phyloP scores from a whole-genome alignment of 1,284 basidiomycete genomes.

The Cutaneotrichosporon spelunceum region DNA sequence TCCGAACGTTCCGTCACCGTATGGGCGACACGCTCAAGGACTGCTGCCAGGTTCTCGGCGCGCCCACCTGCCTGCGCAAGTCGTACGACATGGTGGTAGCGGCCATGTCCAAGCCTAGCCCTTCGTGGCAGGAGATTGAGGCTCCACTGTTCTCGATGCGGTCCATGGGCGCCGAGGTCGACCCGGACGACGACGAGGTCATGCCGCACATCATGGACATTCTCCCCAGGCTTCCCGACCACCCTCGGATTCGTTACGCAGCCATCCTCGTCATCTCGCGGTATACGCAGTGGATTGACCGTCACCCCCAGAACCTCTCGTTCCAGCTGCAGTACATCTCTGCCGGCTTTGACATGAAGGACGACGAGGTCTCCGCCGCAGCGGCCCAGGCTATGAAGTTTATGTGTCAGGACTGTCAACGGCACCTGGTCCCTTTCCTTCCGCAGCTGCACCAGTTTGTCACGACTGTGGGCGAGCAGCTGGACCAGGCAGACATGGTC shows the following conservation, averaged over 20 bases:
- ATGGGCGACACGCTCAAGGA: constrained; percentile 99
- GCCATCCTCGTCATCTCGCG: constrained; percentile 91
- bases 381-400: constrained; percentile 95
- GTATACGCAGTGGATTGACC: constrained; percentile 95
- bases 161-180: constrained; percentile 94
- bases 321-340: constrained; percentile 88
- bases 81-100: constrained; percentile 76
- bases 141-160: constrained; percentile 97
- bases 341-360: constrained; percentile 74
- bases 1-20: constrained; percentile 90
- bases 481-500: constrained; percentile 80
- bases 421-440: constrained; percentile 88
- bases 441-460: constrained; percentile 90
- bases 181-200: constrained; percentile 74
- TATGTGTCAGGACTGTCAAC: constrained; percentile 93
- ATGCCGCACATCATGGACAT: constrained; percentile 95
- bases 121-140: constrained; percentile 93
- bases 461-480: constrained; percentile 67
- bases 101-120: constrained; percentile 57
- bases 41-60: constrained; percentile 90
- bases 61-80: constrained; percentile 75
- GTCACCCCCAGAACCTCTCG: constrained; percentile 82
- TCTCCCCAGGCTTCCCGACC: constrained; percentile 81
- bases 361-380: constrained; percentile 85
- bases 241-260: constrained; percentile 91